phyloP scores from a whole-genome alignment of 1,139 yeast genomes.

The Tardiomyces blankii region DNA sequence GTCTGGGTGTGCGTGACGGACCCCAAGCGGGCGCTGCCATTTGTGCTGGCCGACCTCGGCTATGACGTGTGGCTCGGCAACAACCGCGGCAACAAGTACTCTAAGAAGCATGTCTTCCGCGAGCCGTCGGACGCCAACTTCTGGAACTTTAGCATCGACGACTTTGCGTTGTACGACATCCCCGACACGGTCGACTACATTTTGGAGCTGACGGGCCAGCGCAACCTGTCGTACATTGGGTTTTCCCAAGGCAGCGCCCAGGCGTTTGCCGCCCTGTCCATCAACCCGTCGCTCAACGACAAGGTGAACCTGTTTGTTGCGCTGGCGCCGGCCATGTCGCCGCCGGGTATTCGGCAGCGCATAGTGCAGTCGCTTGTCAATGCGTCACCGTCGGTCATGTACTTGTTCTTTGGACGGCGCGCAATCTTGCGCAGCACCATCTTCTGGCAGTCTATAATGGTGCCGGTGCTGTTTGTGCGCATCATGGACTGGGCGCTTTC shows the following conservation, averaged over 20 bases:
- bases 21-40: constrained; percentile 57
- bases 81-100: constrained; percentile 82
- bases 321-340: constrained; percentile 90
- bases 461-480: constrained; percentile 70
- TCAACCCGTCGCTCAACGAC: constrained; percentile 56
- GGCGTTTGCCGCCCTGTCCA: constrained; percentile 68
- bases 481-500: constrained; percentile 61
- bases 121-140: constrained; percentile 40
- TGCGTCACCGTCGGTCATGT: constrained; percentile 69
- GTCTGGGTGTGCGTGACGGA: constrained; percentile 65
- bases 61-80: constrained; percentile 93
- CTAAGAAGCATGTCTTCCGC: constrained; percentile 38
- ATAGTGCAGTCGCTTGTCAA: constrained; percentile 68
- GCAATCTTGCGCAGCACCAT: constrained; percentile 65
- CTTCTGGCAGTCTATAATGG: constrained; percentile 75
- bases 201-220: constrained; percentile 32
- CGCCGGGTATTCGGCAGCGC: constrained; percentile 68
- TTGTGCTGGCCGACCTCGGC: constrained; percentile 63
- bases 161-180: constrained; percentile 73
- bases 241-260: constrained; percentile 92
- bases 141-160: constrained; percentile 84
- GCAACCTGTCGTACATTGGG: constrained; percentile 57
- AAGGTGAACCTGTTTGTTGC: constrained; percentile 68
- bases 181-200: constrained; percentile 66
- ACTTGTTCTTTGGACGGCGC: constrained; percentile 60